Base-by-base conservation (phyloP, 2,329 filamentous ascomycete species). In the Metarhizium humberi region DNA sequence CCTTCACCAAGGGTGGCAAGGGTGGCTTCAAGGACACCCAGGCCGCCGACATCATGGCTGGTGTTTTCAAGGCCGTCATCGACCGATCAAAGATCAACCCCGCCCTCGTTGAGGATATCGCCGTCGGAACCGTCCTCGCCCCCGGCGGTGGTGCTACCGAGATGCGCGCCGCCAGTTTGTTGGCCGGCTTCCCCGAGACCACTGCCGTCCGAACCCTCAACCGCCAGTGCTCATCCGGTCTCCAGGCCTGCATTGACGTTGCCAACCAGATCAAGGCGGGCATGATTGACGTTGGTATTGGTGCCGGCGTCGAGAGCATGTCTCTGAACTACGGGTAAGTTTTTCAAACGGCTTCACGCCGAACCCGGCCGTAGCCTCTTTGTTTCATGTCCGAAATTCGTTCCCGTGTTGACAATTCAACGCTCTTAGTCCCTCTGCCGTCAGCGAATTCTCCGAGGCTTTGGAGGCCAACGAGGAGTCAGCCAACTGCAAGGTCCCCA, bases 251-350 rank as follows among this genome's bases (percentile, higher is more conserved):
- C 67, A 87, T 94, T 57, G 92, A 97, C 70, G 87, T 97, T 67
- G 92, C 92, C 62, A 95, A 97, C 77, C 89, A 90, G 63, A 95
- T 99, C 75, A 84, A 83, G 67, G 71, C 84, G 5, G 94, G 92
- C 65, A 95, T 96, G 88, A 97, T 97, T 67, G 92, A 97, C 62
- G 75, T 97, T 59, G 94, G 94, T 64, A 84, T 97, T 63, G 94
- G 92, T 62, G 92, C 92, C 20, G 94, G 94, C 67, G 91, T 96
- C 29, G 94, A 99, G 83, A 94, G 88, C 78, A 99, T 99, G 94
- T 89, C 84, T 67, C 79, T 80, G 56, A 88, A 96, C 68, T 97
- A 97, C 71, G 94, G 92, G 84, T 88, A 76, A 64, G 82, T 6
- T 25, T 72, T 38, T 20, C 16, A 34, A 11, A 6, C 30, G 16